These are phyloP conservation scores for Monilinia vaccinii-corymbosi DNA, from an alignment of 2,329 filamentous ascomycete genomes.

Conservation along the genomic window DNA sequence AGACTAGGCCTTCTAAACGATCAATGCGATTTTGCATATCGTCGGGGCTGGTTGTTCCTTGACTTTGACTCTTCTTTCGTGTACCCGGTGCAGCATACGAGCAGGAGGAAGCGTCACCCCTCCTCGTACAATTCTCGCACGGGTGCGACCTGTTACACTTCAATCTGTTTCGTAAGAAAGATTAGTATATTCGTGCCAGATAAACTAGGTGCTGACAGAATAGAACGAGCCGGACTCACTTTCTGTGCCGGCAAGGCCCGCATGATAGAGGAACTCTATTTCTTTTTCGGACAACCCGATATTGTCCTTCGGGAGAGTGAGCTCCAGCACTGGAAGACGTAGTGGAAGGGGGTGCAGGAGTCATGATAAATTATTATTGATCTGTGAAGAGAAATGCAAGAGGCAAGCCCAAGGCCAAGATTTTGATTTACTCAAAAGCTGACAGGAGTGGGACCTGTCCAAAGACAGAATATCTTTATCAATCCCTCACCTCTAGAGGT, in stretches of 20 bases:
- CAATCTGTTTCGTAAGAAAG: conserved; percentile 39
- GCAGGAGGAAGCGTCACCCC: conserved; percentile 71
- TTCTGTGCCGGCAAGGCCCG: conserved; percentile 81
- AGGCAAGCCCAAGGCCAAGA: conserved; percentile 9
- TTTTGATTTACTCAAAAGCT: conserved; percentile 13
- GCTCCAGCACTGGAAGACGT: conserved; percentile 64
- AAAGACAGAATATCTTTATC: conserved; percentile 13
- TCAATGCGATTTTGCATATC: conserved; percentile 99
- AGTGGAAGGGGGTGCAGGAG: conserved; percentile 68
- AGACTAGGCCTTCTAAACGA: conserved; percentile 80
- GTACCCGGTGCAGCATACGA: conserved; percentile 66
- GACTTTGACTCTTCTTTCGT: conserved; percentile 65
- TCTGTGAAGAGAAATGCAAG: conserved; percentile 12
- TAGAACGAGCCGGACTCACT: conserved; percentile 46
- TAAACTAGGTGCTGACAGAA: conserved; percentile 13
- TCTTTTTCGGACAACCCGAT: conserved; percentile 80
- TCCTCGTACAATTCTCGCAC: conserved; percentile 90
- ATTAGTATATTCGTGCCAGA: conserved; percentile 28
- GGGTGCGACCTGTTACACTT: conserved; percentile 91
- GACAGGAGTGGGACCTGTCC: conserved; percentile 15
- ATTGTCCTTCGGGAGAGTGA: conserved; percentile 78
- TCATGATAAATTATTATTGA: conserved; percentile 41
- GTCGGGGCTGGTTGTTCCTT: conserved; percentile 60
- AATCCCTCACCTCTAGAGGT: conserved; percentile 6
- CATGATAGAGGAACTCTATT: conserved; percentile 90